These are phyloP conservation scores for Cocos nucifera DNA, from an alignment of 176 grass and related monocot genomes.

Conservation along the genomic window DNA sequence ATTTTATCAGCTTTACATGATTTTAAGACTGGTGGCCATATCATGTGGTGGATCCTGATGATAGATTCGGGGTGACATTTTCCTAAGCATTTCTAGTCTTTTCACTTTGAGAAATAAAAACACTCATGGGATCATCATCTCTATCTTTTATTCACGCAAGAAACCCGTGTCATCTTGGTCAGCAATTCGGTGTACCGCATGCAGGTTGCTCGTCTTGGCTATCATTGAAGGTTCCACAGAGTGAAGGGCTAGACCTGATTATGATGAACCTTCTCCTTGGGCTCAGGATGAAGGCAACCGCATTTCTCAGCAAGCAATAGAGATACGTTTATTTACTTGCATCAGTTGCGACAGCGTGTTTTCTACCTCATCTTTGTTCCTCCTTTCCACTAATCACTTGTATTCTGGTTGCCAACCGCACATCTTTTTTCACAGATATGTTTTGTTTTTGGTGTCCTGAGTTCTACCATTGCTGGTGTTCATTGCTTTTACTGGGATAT, in stretches of 20 bases:
- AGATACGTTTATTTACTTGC: conserved; percentile 75
- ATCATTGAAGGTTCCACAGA: conserved; percentile 39
- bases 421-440: too few relatives aligned
- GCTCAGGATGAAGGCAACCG: conserved; percentile 34
- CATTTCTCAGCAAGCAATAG: conserved; percentile 10
- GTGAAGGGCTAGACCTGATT: conserved; percentile 46
- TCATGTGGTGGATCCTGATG: too few relatives aligned
- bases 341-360: conserved; percentile 33
- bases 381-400: too few relatives aligned
- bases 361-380: too few relatives aligned
- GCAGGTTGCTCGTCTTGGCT: conserved; percentile 23
- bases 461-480: too few relatives aligned
- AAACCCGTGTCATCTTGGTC: neutral
- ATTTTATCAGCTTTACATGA: too few relatives aligned
- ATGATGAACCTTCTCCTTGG: conserved; percentile 73
- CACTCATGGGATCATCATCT: neutral
- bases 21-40: too few relatives aligned
- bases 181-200: neutral
- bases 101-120: neutral
- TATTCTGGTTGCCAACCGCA: too few relatives aligned
- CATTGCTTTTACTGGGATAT: conserved; percentile 62
- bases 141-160: neutral
- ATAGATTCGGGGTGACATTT: too few relatives aligned
- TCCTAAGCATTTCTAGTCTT: neutral
- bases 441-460: too few relatives aligned